These are phyloP conservation scores for Elaeis guineensis DNA, from an alignment of 176 grass and related monocot genomes.

Conservation along the genomic window DNA sequence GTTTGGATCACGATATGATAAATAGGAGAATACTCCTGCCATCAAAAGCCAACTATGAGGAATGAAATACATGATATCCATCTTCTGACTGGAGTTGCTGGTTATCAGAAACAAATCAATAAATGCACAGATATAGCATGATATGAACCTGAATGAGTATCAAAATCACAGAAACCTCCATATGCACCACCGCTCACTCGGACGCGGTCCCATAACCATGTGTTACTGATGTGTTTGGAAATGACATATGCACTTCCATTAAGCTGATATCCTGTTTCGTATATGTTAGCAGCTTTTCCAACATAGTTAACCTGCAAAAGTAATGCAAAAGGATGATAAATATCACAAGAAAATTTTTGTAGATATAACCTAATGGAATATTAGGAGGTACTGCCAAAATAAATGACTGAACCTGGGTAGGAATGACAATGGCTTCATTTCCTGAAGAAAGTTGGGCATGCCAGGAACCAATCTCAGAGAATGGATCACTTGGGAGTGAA, in stretches of 20 bases:
- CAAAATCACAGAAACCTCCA: slow-evolving; percentile 98
- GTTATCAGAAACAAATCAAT: too few species aligned
- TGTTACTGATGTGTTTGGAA: slow-evolving; percentile 90
- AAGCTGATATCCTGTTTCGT: slow-evolving; percentile 85
- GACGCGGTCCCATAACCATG: slow-evolving; percentile 95
- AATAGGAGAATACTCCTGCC: slow-evolving; percentile 91
- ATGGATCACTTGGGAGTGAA: slow-evolving; percentile 52
- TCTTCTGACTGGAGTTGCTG: too few species aligned
- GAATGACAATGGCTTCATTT: slow-evolving; percentile 94
- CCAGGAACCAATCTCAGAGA: slow-evolving; percentile 53
- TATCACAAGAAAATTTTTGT: background rate
- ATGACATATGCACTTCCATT: slow-evolving; percentile 94
- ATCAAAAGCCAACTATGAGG: slow-evolving; percentile 8
- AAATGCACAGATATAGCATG: background rate
- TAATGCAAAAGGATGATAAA: slow-evolving; percentile 15
- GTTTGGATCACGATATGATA: slow-evolving; percentile 98
- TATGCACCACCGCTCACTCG: slow-evolving; percentile 96
- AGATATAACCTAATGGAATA: background rate
- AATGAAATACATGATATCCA: too few species aligned
- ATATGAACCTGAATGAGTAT: slow-evolving; percentile 79
- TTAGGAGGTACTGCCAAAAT: background rate
- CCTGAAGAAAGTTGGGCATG: slow-evolving; percentile 50
- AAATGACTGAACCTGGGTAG: slow-evolving; percentile 61
- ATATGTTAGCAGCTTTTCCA: slow-evolving; percentile 89
- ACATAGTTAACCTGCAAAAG: slow-evolving; percentile 91